A percentile compares a stretch with the other conserved stretches of the same genome.
phyloP scores from a whole-genome alignment of 2,329 filamentous ascomycete genomes.

The Alternaria novae-zelandiae region DNA sequence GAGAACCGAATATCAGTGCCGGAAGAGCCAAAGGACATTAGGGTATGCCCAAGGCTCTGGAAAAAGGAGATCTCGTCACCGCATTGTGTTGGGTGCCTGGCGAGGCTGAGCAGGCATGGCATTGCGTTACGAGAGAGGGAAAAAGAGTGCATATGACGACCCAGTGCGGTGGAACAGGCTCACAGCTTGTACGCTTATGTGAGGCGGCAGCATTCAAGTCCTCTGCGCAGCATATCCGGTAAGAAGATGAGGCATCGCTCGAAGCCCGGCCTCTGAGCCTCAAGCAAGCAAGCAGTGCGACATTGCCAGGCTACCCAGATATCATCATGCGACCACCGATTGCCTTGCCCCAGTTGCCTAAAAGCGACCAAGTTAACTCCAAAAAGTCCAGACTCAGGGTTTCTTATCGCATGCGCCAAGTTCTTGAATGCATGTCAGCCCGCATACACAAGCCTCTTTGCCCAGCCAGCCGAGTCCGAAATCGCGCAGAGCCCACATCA shows the following conservation, averaged over 20 bases:
- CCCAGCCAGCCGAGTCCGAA: conserved; percentile 26
- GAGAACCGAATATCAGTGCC: neutral
- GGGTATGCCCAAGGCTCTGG: conserved; percentile 20
- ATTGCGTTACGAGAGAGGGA: neutral
- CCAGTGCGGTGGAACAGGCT: neutral
- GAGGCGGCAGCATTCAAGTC: neutral
- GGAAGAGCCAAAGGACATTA: conserved; percentile 10
- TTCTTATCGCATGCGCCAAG: neutral
- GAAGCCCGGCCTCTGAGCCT: neutral
- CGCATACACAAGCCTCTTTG: conserved; percentile 20
- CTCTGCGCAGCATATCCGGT: neutral
- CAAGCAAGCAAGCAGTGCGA: neutral
- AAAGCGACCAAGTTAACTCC: neutral
- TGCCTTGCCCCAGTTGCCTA: neutral
- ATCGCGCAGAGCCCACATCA: conserved; percentile 1
- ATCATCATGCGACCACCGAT: neutral
- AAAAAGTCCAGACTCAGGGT: neutral
- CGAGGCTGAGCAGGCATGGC: neutral
- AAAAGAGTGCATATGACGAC: neutral
- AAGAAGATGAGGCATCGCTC: neutral
- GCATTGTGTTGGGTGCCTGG: conserved; percentile 22
- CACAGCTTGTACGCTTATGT: neutral
- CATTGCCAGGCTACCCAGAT: neutral
- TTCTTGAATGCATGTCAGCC: conserved; percentile 26
- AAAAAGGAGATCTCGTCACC: conserved; percentile 27